These are phyloP conservation scores for Ceratocystis destructans DNA, from an alignment of 2,329 filamentous ascomycete genomes.

Conservation along the genomic window DNA sequence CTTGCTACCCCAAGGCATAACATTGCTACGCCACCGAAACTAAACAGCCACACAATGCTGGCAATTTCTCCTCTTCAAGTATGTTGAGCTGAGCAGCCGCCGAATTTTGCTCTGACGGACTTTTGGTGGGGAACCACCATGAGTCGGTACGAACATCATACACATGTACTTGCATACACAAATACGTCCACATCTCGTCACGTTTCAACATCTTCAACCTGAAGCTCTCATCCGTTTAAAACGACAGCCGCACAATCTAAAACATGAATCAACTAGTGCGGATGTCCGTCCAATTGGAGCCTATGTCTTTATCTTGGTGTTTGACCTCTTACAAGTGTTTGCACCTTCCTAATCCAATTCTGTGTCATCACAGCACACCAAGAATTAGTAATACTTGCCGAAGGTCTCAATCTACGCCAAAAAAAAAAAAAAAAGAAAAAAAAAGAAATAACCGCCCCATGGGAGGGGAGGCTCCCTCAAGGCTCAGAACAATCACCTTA, in stretches of 20 bases:
- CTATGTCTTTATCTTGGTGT: not conserved
- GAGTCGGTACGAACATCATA: not conserved
- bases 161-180: not conserved
- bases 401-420: not conserved
- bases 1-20: not conserved
- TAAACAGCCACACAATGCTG: not conserved
- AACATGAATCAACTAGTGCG: not conserved
- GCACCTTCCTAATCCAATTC: conserved; percentile 1
- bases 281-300: not conserved
- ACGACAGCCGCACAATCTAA: not conserved
- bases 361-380: not conserved
- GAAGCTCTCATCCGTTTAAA: not conserved
- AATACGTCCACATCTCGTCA: not conserved
- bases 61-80: not conserved
- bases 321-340: not conserved
- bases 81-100: not conserved
- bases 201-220: not conserved
- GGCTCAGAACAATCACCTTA: not conserved
- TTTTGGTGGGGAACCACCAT: conserved; percentile 5
- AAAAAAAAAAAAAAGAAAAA: not conserved
- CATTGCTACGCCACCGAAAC: not conserved
- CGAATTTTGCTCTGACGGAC: not conserved
- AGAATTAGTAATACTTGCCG: not conserved
- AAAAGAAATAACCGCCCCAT: not conserved
- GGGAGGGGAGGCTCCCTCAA: not conserved